Evolutionary conservation across 306 rosid species (phyloP), one percentile per base, ranked within the genome.

Genomic region (Sesbania bispinosa): DNA sequence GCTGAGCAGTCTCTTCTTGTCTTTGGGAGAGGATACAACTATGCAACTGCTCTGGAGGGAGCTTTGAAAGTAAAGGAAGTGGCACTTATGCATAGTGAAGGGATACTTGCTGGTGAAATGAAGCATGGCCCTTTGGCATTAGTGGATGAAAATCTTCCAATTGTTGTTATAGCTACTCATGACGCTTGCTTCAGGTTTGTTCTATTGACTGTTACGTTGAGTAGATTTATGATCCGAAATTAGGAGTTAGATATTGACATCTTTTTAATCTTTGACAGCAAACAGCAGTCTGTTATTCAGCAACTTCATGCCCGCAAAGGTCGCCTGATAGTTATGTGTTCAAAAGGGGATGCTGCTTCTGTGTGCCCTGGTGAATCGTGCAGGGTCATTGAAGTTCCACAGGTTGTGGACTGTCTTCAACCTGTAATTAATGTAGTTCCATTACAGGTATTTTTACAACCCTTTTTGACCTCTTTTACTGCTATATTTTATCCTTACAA

Each of bases 101-200:
- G 99, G 76, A 91, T 94, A 79, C 99, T 94, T 69, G 99, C 99
- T 1, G 97, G 99, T 79, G 99, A 94, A 89, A 94, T 94, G 99
- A 94, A 94, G 77, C 99, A 94, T 35, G 99, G 99, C 13, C 99
- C 99, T 46, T 78, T 94, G 85, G 99, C 99, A 13, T 78, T 94
- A 55, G 99, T 94, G 48, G 99, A 94, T 77, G 99, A 94, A 88
- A 91, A 73, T 82, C 97, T 94, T 69, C 95, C 97, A 0, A 89
- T 80, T 61, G 78, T 91, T 69, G 99, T 94, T 74, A 81, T 94
- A 45, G 99, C 99, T 53, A 94, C 96, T 7, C 97, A 89, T 3
- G 99, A 94, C 82, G 76, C 88, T 73, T 91, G 97, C 95, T 94
- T 87, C 90, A 94, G 99, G 99, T 94, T 71, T 59, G 86, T 86